Conservation (phyloP, 176 grass and related monocot genomes). For the Miscanthus lutarioriparius region DNA sequence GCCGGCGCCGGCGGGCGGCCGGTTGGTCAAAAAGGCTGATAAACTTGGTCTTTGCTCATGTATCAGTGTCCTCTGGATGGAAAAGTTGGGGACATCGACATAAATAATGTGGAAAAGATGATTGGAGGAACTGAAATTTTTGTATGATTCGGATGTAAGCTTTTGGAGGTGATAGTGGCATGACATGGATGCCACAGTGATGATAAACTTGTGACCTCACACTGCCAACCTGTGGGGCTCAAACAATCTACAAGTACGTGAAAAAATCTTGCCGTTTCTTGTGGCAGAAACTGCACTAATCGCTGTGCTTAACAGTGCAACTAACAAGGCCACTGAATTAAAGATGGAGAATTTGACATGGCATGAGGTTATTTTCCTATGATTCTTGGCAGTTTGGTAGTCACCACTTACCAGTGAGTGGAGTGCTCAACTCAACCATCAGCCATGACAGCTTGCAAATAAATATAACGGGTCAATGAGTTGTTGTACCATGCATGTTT, state of each 20-base stretch:
- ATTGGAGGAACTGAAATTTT: constrained; percentile 15
- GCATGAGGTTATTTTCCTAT: constrained; percentile 11
- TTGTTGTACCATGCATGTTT: not conserved
- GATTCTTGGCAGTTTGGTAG: constrained; percentile 17
- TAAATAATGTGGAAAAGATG: constrained; percentile 28
- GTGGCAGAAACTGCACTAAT: constrained; percentile 12
- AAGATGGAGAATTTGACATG: not conserved
- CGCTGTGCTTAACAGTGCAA: not conserved
- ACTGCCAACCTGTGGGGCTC: constrained; percentile 24
- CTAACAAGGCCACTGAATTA: constrained; percentile 9
- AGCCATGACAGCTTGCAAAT: not conserved
- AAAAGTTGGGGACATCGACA: constrained; percentile 5
- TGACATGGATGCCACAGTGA: constrained; percentile 14
- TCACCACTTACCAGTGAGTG: not conserved
- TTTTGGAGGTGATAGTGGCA: constrained; percentile 39
- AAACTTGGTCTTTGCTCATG: constrained; percentile 34
- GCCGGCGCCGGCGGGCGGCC: constrained; percentile 5
- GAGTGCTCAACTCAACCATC: constrained; percentile 30
- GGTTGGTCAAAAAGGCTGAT: constrained; percentile 14
- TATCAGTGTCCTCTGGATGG: not conserved
- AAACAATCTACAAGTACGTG: constrained; percentile 20
- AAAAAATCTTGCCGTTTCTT: constrained; percentile 25
- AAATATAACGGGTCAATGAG: constrained; percentile 39
- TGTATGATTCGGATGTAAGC: constrained; percentile 22
- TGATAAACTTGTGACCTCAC: constrained; percentile 34